phyloP scores from a whole-genome alignment of 2,329 filamentous ascomycete species.

The Massarina eburnea region DNA sequence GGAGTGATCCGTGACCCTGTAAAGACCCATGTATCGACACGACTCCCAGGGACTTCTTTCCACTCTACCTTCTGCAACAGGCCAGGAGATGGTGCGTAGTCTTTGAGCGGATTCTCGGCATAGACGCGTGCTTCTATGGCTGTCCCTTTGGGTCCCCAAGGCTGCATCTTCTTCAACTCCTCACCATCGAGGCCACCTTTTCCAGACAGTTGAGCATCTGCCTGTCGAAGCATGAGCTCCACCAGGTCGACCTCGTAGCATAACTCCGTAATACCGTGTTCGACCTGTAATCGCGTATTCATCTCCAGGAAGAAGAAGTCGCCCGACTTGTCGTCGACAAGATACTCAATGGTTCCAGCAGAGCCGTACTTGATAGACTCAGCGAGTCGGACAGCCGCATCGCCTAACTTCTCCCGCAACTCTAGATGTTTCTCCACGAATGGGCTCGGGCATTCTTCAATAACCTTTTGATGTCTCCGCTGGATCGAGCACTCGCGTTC shows the following conservation, averaged over 20 bases:
- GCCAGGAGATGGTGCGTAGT: slow-evolving; percentile 63
- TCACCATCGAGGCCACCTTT: slow-evolving; percentile 48
- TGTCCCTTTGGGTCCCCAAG: slow-evolving; percentile 46
- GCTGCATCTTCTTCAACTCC: slow-evolving; percentile 48
- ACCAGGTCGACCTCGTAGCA: slow-evolving; percentile 59
- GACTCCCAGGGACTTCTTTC: slow-evolving; percentile 50
- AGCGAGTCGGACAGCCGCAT: slow-evolving; percentile 69
- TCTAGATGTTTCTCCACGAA: slow-evolving; percentile 53
- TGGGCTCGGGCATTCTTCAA: slow-evolving; percentile 86
- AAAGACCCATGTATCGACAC: slow-evolving; percentile 67
- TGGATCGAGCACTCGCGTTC: slow-evolving; percentile 90
- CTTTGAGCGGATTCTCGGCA: slow-evolving; percentile 60
- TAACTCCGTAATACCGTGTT: slow-evolving; percentile 60
- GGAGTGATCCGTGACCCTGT: slow-evolving; percentile 60
- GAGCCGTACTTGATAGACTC: slow-evolving; percentile 69
- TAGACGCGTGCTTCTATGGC: slow-evolving; percentile 60
- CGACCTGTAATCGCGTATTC: slow-evolving; percentile 61
- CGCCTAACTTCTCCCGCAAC: slow-evolving; percentile 64
- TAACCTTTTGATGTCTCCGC: slow-evolving; percentile 83
- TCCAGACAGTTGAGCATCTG: slow-evolving; percentile 52
- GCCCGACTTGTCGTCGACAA: slow-evolving; percentile 79
- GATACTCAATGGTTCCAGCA: slow-evolving; percentile 87
- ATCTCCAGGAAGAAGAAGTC: slow-evolving; percentile 71
- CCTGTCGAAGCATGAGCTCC: slow-evolving; percentile 58
- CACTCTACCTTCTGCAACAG: slow-evolving; percentile 60